Evolutionary conservation across 257 asterid genomes (phyloP), one percentile per base, ranked within the genome.

Genomic region (Gentiana dahurica): DNA sequence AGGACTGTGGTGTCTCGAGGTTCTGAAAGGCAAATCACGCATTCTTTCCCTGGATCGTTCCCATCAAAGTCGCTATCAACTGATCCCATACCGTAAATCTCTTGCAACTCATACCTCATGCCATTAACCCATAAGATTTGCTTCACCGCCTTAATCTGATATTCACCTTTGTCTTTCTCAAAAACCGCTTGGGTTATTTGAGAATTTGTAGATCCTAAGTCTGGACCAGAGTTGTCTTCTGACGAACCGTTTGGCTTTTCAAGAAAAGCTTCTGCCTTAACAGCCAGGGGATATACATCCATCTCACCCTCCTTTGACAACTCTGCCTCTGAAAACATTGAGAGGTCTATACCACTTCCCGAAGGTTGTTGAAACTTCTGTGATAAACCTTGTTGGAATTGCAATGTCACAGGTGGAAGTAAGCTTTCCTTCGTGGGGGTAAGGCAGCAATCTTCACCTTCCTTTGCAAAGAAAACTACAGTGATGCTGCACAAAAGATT

Each of bases 1-100:
- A 86, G 78, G 56, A 86, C 79, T 1, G 85, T 80, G 37, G 84
- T 79, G 58, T 80, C 89, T 73, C 80, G 79, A 12, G 82, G 94
- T 64, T 86, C 84, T 13, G 86, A 74, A 85, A 86, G 73, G 84
- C 95, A 86, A 53, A 86, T 75, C 51, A 86, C 83, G 38, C 95
- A 86, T 10, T 86, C 93, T 69, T 79, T 83, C 59, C 87, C 92
- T 1, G 81, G 67, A 37, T 75, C 87, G 58, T 55, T 75, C 35
- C 74, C 81, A 24, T 61, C 69, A 54, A 58, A 67, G 47, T 72
- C 72, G 0, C 63, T 63, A 49, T 75, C 71, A 34, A 55, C 49
- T 24, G 73, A 69, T 43, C 85, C 89, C 46, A 81, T 73, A 15
- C 95, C 95, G 57, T 86, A 86, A 60, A 86, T 75, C 71, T 83